These are phyloP conservation scores for Colletotrichum tropicale DNA, from an alignment of 2,329 filamentous ascomycete species.

Conservation along the genomic window DNA sequence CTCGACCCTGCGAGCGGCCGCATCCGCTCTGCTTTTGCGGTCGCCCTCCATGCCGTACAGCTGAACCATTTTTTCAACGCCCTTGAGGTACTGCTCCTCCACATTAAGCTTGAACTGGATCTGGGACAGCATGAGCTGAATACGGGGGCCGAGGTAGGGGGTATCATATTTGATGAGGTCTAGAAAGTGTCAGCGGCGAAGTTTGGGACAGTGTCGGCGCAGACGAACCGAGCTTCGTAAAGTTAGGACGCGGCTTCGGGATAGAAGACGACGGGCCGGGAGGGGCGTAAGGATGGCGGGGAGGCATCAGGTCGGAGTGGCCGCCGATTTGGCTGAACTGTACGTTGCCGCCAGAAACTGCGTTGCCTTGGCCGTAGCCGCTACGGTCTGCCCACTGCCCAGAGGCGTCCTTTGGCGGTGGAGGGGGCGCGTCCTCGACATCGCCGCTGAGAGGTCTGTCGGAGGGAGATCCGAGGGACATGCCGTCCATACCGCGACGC, in stretches of 20 bases:
- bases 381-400: slow-evolving; percentile 23
- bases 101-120: slow-evolving; percentile 99
- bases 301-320: slow-evolving; percentile 78
- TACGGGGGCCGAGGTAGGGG: slow-evolving; percentile 91
- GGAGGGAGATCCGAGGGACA: slow-evolving; percentile 63
- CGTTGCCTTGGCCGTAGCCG: slow-evolving; percentile 48
- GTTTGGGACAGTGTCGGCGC: background rate
- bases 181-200: slow-evolving; percentile 38
- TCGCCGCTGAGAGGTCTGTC: slow-evolving; percentile 51
- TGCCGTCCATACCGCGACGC: slow-evolving; percentile 72
- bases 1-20: slow-evolving; percentile 86
- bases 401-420: slow-evolving; percentile 75
- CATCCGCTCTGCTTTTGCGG: slow-evolving; percentile 92
- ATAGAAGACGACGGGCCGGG: slow-evolving; percentile 70
- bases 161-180: slow-evolving; percentile 99
- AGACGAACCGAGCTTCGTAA: slow-evolving; percentile 87
- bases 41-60: slow-evolving; percentile 97
- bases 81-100: slow-evolving; percentile 98
- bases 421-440: slow-evolving; percentile 58
- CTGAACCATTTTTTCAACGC: slow-evolving; percentile 99
- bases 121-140: slow-evolving; percentile 98
- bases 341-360: slow-evolving; percentile 66
- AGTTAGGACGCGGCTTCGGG: slow-evolving; percentile 84
- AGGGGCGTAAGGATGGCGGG: slow-evolving; percentile 78
- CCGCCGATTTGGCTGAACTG: slow-evolving; percentile 65